Conservation (phyloP, 257 asterid genomes). For the Datura wrightii region DNA sequence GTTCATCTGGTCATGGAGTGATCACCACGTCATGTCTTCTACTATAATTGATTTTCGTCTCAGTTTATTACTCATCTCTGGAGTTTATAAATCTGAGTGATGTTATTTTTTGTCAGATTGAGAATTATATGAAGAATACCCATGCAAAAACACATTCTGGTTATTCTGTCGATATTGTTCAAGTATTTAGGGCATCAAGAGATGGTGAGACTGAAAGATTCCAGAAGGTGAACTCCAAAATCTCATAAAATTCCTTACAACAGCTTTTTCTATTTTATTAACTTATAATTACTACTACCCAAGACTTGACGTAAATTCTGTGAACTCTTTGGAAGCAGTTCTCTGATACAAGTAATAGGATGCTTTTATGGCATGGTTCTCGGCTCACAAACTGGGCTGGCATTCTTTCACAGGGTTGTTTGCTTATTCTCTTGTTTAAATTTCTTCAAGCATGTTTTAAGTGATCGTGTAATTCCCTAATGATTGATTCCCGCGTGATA, state of each 20-base stretch:
- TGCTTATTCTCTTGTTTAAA: conserved; percentile 4
- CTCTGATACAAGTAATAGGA: conserved; percentile 63
- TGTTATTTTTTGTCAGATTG: conserved; percentile 54
- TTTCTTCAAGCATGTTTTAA: conserved; percentile 13
- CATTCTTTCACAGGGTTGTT: conserved; percentile 84
- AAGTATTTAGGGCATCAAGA: conserved; percentile 79
- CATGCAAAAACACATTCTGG: conserved; percentile 87
- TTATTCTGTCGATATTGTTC: conserved; percentile 70
- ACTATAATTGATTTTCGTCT: not conserved
- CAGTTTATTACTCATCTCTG: conserved; percentile 13
- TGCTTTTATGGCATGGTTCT: conserved; percentile 99
- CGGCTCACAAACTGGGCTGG: conserved; percentile 97
- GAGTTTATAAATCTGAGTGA: conserved; percentile 10
- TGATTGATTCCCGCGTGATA: not conserved
- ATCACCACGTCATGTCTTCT: not conserved
- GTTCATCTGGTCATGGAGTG: conserved; percentile 9
- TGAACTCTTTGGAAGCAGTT: conserved; percentile 56
- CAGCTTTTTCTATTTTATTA: not conserved
- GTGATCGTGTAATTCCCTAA: not conserved
- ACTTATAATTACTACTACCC: not conserved
- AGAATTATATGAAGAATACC: conserved; percentile 79
- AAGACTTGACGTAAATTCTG: conserved; percentile 27
- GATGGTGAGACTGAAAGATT: conserved; percentile 78
- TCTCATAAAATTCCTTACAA: not conserved
- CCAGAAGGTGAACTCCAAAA: conserved; percentile 55